Evolutionary conservation across 176 grass and related monocot species (phyloP), one percentile per base, ranked within the genome.

Genomic region (Aegilops umbellulata): DNA sequence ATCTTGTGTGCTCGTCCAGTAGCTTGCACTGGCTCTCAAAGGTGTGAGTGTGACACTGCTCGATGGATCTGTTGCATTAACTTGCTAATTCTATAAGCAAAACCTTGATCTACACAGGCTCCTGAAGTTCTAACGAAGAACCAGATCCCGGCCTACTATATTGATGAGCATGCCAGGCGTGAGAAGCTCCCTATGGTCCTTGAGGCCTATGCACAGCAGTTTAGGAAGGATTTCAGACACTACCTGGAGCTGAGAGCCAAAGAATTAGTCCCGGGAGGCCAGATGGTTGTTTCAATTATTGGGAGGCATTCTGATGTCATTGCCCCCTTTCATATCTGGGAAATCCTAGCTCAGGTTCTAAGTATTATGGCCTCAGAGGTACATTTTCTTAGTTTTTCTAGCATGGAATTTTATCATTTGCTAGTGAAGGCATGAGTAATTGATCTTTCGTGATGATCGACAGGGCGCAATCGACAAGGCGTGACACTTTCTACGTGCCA

Each of bases 21-120:
- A 83, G 81, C 35, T 20, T 83, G 16, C 81, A 83, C 5, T 83
- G 68, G 81, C 69, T 83, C 16, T 73, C 68, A 14, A 41, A 74
- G 81, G 81, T 83, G 53, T 22, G 6, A 73, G 22, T 58, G 0
- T 58, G 60, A 61, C n/a, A 61, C n/a, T 61, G 60, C 7, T 58
- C 2, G n/a, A 53, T 61, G 8, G 57, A 61, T 61, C 60, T 3
- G 0, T 24, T 61, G 60, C 3, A 24, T 25, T 61, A 61, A n/a
- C 53, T 24, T 61, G 22, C 10, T 0, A 23, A 24, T 25, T 61
- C n/a, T n/a, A 0, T 24, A 61, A 24, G 0, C 3, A 24, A 61
- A 61, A 24, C n/a, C 60, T 58, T 61, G 0, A 10, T 61, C n/a
- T 61, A 25, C 3, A 61, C 60, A 61, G 60, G 10, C 60, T 25